phyloP scores from a whole-genome alignment of 371 early-diverging fungal species.

The Dichotomocladium elegans region DNA sequence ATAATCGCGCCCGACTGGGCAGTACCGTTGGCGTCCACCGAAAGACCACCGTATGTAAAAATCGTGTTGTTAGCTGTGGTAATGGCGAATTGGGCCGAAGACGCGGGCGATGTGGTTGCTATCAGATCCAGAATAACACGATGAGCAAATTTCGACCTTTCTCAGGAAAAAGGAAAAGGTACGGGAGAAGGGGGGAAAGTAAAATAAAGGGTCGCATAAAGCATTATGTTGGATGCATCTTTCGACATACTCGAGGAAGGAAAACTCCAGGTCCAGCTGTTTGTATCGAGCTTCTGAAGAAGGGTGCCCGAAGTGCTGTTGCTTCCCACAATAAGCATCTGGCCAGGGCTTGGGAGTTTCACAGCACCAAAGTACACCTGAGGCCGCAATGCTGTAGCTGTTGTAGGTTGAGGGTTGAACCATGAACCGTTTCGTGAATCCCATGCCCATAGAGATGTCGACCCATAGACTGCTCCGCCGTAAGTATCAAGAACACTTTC shows the following conservation, averaged over 20 bases:
- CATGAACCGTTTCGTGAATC: slow-evolving; percentile 38
- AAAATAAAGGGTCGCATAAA: neutral
- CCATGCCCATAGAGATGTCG: slow-evolving; percentile 40
- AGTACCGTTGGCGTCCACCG: slow-evolving; percentile 30
- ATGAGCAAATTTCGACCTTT: neutral
- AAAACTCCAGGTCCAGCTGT: slow-evolving; percentile 42
- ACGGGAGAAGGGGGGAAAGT: neutral
- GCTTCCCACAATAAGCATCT: slow-evolving; percentile 28
- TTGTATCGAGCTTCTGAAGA: slow-evolving; percentile 41
- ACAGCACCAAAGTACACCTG: slow-evolving; percentile 34
- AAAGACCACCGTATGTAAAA: slow-evolving; percentile 41
- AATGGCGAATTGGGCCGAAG: slow-evolving; percentile 23
- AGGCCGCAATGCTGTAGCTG: slow-evolving; percentile 12
- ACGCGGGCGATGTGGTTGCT: slow-evolving; percentile 14
- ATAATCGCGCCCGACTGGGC: slow-evolving; percentile 24
- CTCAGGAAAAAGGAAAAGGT: neutral
- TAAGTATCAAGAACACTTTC: slow-evolving; percentile 17
- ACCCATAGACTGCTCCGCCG: slow-evolving; percentile 13
- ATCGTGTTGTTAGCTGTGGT: slow-evolving; percentile 31
- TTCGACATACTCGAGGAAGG: slow-evolving; percentile 36
- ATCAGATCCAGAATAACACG: neutral
- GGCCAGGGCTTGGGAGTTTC: slow-evolving; percentile 33
- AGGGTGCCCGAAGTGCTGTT: slow-evolving; percentile 31
- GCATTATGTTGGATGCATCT: too few relatives aligned
- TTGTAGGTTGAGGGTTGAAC: slow-evolving; percentile 23